phyloP scores from a whole-genome alignment of 2,329 filamentous ascomycete species.

The Cercospora citrullina region DNA sequence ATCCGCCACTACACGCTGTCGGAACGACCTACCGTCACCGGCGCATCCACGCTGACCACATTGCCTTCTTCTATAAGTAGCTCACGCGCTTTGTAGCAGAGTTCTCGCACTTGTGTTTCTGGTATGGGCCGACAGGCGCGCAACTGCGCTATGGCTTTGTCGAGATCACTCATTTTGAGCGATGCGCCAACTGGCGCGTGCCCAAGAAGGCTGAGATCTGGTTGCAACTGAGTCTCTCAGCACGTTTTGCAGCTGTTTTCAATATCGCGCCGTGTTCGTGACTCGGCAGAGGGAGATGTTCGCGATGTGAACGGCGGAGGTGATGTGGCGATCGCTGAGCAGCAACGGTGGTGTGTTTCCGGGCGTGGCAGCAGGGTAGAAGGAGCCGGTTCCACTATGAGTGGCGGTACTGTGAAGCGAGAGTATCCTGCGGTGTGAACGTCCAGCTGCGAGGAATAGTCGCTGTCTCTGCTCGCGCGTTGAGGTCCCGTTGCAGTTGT shows the following conservation, averaged over 20 bases:
- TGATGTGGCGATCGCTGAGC: not conserved
- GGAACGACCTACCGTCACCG: slow-evolving; percentile 70
- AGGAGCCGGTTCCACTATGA: not conserved
- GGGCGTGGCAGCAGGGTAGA: not conserved
- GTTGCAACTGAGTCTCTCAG: not conserved
- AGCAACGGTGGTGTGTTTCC: not conserved
- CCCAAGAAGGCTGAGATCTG: not conserved
- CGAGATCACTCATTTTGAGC: slow-evolving; percentile 79
- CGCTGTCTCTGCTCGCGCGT: not conserved
- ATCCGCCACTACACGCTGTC: not conserved
- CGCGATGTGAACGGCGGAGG: not conserved
- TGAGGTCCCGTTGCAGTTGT: slow-evolving; percentile 2
- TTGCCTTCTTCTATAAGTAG: slow-evolving; percentile 97
- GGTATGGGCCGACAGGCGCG: slow-evolving; percentile 95
- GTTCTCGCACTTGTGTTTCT: slow-evolving; percentile 89
- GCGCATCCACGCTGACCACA: slow-evolving; percentile 90
- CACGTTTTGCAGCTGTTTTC: not conserved
- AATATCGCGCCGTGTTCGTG: not conserved
- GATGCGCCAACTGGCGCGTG: slow-evolving; percentile 26
- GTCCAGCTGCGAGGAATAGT: not conserved
- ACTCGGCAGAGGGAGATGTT: not conserved
- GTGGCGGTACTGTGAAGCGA: not conserved
- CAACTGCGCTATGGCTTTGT: slow-evolving; percentile 91
- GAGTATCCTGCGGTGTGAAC: not conserved
- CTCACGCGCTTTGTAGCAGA: slow-evolving; percentile 96